Conservation (phyloP, 2,329 filamentous ascomycete genomes). For the Botrytis medusae region DNA sequence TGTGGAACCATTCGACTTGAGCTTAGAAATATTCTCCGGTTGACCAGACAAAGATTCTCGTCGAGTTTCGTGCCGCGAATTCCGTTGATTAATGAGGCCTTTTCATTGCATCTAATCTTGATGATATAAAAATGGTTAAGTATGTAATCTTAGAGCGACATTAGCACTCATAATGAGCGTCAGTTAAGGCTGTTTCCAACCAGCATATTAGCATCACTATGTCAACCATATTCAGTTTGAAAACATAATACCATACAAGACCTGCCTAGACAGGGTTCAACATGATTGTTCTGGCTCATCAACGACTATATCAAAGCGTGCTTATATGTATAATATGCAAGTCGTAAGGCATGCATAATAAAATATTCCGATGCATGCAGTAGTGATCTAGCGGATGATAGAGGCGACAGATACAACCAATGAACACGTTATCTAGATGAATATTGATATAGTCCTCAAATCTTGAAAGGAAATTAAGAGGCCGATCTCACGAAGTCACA, state of each 20-base stretch:
- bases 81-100: neutral
- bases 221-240: neutral
- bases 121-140: neutral
- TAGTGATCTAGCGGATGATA: neutral
- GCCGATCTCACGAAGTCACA: neutral
- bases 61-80: neutral
- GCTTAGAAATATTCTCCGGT: conserved; percentile 10
- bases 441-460: neutral
- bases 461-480: neutral
- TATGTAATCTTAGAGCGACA: neutral
- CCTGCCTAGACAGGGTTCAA: neutral
- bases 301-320: conserved; percentile 13
- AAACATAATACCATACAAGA: neutral
- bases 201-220: conserved; percentile 10
- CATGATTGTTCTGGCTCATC: neutral
- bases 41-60: neutral
- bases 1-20: neutral
- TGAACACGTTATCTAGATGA: neutral
- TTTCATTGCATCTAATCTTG: neutral
- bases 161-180: neutral
- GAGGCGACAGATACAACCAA: neutral
- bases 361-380: conserved; percentile 9
- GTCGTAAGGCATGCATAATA: neutral
- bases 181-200: neutral
- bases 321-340: neutral